These are phyloP conservation scores for Apophysomyces variabilis DNA, from an alignment of 371 early-diverging fungal species.

Conservation along the genomic window DNA sequence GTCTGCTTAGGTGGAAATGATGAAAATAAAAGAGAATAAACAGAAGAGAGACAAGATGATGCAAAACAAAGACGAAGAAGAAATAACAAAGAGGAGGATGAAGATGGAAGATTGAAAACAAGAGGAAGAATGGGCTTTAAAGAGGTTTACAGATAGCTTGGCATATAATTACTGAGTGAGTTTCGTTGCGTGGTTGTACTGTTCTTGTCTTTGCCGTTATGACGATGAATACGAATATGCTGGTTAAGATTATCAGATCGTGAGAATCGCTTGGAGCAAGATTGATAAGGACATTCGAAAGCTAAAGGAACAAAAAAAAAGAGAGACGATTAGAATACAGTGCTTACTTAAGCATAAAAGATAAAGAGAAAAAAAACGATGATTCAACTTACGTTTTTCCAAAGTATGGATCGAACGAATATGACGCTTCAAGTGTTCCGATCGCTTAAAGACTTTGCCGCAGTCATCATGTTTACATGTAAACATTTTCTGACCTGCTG, in stretches of 20 bases:
- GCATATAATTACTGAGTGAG: conserved; percentile 14
- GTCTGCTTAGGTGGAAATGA: conserved; percentile 7
- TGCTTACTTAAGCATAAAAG: not conserved
- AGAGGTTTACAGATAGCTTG: conserved; percentile 7
- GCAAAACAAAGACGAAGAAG: not conserved
- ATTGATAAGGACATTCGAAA: conserved; percentile 55
- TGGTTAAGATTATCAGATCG: conserved; percentile 76
- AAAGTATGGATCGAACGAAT: conserved; percentile 63
- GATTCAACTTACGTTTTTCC: conserved; percentile 47
- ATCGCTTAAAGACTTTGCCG: conserved; percentile 78
- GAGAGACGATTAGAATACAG: not conserved
- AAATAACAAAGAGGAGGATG: not conserved
- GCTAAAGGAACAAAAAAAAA: conserved; percentile 16
- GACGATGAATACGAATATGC: conserved; percentile 60
- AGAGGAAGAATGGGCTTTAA: not conserved
- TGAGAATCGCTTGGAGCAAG: conserved; percentile 74
- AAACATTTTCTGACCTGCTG: conserved; percentile 46
- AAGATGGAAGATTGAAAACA: not conserved
- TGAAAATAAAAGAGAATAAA: not conserved
- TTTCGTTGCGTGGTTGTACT: not conserved
- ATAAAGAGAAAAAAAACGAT: conserved; percentile 9
- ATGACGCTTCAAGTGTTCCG: conserved; percentile 84
- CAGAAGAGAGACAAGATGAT: conserved; percentile 10
- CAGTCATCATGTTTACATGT: conserved; percentile 63
- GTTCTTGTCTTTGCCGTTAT: conserved; percentile 33